These are phyloP conservation scores for sorghum (Sorghum bicolor) DNA, from an alignment of 176 grass and related monocot genomes.

Conservation along the genomic window Sorghum_bicolor_NCBIv3 NC_012870.2:12372001-12372500, in stretches of 20 bases:
- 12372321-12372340: slow-evolving; percentile 68
- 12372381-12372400: too few species aligned
- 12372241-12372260: slow-evolving; percentile 97
- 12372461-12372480: too few species aligned
- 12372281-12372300: slow-evolving; percentile 92
- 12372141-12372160: slow-evolving; percentile 25
- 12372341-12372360: background rate
- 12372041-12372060: slow-evolving; percentile 77
- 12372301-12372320: slow-evolving; percentile 98
- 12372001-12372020: slow-evolving; percentile 96
- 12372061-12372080: background rate
- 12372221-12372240: slow-evolving; percentile 98
- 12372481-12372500: too few species aligned
- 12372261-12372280: slow-evolving; percentile 99
- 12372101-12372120: background rate
- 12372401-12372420: too few species aligned
- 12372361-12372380: too few species aligned
- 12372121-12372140: background rate
- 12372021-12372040: slow-evolving; percentile 89
- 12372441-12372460: too few species aligned
- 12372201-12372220: slow-evolving; percentile 63
- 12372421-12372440: too few species aligned
- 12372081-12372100: background rate
- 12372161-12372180: slow-evolving; percentile 79
- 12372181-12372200: slow-evolving; percentile 99